Percentiles rank a stretch among this genome's conserved stretches.
Conservation (phyloP, 2,329 filamentous ascomycete genomes). For the Xylaria sp. region DNA sequence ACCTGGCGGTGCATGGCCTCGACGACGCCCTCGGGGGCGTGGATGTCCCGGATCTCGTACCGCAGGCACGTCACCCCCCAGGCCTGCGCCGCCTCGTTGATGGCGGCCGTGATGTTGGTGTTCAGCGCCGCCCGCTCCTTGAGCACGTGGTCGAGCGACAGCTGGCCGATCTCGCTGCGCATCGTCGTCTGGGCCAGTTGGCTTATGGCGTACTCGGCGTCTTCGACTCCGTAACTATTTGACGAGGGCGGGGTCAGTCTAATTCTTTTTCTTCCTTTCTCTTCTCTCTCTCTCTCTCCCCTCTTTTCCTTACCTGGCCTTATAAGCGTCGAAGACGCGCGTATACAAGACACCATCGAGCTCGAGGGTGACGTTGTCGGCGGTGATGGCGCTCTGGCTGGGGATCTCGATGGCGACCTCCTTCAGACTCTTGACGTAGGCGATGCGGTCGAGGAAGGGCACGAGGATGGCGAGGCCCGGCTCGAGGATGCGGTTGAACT, state of each 20-base stretch:
- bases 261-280: not conserved
- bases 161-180: slow-evolving; percentile 97
- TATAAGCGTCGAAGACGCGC: slow-evolving; percentile 96
- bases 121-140: slow-evolving; percentile 97
- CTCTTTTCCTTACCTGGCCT: slow-evolving; percentile 77
- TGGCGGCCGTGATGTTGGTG: slow-evolving; percentile 97
- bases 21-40: slow-evolving; percentile 91
- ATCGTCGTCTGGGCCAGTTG: slow-evolving; percentile 98
- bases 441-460: slow-evolving; percentile 93
- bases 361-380: slow-evolving; percentile 97
- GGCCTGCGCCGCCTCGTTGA: slow-evolving; percentile 96
- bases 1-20: slow-evolving; percentile 99
- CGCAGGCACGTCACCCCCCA: slow-evolving; percentile 97
- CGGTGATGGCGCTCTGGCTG: slow-evolving; percentile 96
- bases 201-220: slow-evolving; percentile 97
- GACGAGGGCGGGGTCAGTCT: slow-evolving; percentile 7
- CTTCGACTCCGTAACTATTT: slow-evolving; percentile 91
- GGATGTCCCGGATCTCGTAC: slow-evolving; percentile 98
- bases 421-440: slow-evolving; percentile 98
- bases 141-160: slow-evolving; percentile 95
- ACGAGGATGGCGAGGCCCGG: slow-evolving; percentile 89
- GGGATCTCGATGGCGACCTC: slow-evolving; percentile 97
- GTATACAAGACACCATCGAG: slow-evolving; percentile 96
- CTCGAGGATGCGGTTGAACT: slow-evolving; percentile 91
- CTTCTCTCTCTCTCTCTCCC: not conserved